Evolutionary conservation across 768 basidiomycete species (phyloP).

Genomic region (Psilocybe azurescens): DNA sequence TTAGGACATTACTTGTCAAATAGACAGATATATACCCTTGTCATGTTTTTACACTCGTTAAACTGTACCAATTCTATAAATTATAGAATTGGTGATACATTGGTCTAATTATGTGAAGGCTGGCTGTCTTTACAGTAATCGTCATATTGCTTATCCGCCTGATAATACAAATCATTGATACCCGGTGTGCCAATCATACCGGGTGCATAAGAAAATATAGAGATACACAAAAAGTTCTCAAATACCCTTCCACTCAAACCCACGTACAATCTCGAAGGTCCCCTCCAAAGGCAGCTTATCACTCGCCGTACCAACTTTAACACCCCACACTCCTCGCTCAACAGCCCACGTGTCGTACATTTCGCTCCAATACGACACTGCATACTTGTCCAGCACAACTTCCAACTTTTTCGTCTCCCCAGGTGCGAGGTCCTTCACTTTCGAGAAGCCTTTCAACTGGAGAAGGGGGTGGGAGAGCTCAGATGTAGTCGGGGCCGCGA

Average conservation of each 20-base stretch:
- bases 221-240: background rate
- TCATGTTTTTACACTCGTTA: too few species aligned
- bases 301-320: slow-evolving; percentile 62
- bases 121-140: too few species aligned
- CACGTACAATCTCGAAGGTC: slow-evolving; percentile 49
- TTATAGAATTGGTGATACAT: too few species aligned
- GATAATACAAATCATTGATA: too few species aligned
- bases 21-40: too few species aligned
- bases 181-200: too few species aligned
- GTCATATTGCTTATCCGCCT: too few species aligned
- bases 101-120: too few species aligned
- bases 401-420: slow-evolving; percentile 47
- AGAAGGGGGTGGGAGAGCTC: slow-evolving; percentile 60
- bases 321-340: slow-evolving; percentile 60
- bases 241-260: slow-evolving; percentile 74
- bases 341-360: slow-evolving; percentile 59
- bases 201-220: too few species aligned
- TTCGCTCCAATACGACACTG: slow-evolving; percentile 74
- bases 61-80: too few species aligned
- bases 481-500: slow-evolving; percentile 48
- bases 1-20: too few species aligned
- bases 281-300: slow-evolving; percentile 47
- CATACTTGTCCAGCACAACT: slow-evolving; percentile 63
- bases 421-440: slow-evolving; percentile 55
- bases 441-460: slow-evolving; percentile 67